Evolutionary conservation across 495 filamentous ascomycete species (phyloP).

Genomic region (Penicillium lividum): DNA sequence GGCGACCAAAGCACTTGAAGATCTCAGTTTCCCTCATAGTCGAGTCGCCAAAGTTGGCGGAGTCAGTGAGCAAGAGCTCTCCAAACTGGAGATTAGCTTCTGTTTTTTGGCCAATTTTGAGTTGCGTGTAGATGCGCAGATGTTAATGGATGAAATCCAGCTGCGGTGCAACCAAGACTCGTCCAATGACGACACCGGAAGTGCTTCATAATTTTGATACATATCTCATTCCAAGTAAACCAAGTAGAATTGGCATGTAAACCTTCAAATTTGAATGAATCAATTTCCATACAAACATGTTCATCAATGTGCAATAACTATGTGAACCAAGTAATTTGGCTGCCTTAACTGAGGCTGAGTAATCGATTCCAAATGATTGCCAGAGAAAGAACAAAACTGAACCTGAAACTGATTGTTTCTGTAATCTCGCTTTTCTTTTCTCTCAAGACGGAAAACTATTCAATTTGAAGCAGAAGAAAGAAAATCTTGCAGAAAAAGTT

Average conservation of each 20-base stretch:
- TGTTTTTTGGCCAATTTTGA: conserved; percentile 85
- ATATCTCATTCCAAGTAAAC: not conserved
- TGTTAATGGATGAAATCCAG: conserved; percentile 48
- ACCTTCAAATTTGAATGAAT: too few relatives aligned
- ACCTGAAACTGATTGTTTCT: not conserved
- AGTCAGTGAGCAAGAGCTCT: conserved; percentile 76
- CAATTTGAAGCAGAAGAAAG: not conserved
- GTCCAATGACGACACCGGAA: not conserved
- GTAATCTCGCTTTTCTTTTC: not conserved
- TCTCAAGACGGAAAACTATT: not conserved
- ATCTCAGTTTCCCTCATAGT: conserved; percentile 79
- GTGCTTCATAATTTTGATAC: not conserved
- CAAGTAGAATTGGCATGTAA: too few relatives aligned
- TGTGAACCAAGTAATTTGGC: not conserved
- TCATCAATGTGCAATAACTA: too few relatives aligned
- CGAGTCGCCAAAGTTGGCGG: conserved; percentile 89
- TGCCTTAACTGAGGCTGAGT: conserved; percentile 22
- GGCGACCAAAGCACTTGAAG: conserved; percentile 91
- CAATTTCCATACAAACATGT: too few relatives aligned
- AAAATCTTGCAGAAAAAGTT: not conserved
- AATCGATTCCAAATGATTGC: conserved; percentile 2
- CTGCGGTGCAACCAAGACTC: conserved; percentile 4
- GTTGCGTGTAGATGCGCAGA: conserved; percentile 66
- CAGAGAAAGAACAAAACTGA: too few relatives aligned
- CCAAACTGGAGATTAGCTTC: conserved; percentile 84